Conservation (phyloP, 1,139 yeast genomes). For the Wickerhamomyces sp. region DNA sequence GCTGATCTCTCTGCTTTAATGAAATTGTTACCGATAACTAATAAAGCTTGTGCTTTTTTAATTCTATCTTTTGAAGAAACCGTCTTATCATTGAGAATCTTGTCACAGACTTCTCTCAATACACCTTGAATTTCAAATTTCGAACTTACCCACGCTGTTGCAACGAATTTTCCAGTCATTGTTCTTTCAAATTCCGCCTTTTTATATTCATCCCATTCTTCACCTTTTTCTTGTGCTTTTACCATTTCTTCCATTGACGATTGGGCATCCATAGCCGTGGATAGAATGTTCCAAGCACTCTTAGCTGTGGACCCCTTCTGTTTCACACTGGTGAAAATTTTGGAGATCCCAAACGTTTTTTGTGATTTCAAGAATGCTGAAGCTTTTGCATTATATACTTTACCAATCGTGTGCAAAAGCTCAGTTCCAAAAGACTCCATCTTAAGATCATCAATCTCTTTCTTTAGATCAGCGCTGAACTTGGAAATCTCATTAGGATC, state of each 20-base stretch:
- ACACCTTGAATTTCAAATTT: slow-evolving; percentile 70
- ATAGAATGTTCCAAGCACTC: slow-evolving; percentile 62
- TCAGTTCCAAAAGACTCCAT: slow-evolving; percentile 82
- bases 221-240: slow-evolving; percentile 45
- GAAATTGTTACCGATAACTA: slow-evolving; percentile 55
- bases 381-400: slow-evolving; percentile 60
- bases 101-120: slow-evolving; percentile 61
- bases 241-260: slow-evolving; percentile 67
- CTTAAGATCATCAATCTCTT: slow-evolving; percentile 67
- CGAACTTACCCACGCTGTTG: slow-evolving; percentile 78
- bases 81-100: slow-evolving; percentile 52
- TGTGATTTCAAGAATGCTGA: slow-evolving; percentile 50
- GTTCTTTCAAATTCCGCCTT: slow-evolving; percentile 61
- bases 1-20: slow-evolving; percentile 51
- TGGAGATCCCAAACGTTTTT: slow-evolving; percentile 65
- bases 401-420: slow-evolving; percentile 66
- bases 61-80: slow-evolving; percentile 47
- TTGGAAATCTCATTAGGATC: slow-evolving; percentile 30
- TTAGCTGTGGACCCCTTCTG: slow-evolving; percentile 71
- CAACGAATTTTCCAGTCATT: slow-evolving; percentile 69
- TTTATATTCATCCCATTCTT: slow-evolving; percentile 45
- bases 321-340: slow-evolving; percentile 60
- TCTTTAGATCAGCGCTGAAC: slow-evolving; percentile 39
- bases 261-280: slow-evolving; percentile 74
- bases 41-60: slow-evolving; percentile 56